phyloP scores from a whole-genome alignment of 495 filamentous ascomycete species.

The Aspergillus hancockii region DNA sequence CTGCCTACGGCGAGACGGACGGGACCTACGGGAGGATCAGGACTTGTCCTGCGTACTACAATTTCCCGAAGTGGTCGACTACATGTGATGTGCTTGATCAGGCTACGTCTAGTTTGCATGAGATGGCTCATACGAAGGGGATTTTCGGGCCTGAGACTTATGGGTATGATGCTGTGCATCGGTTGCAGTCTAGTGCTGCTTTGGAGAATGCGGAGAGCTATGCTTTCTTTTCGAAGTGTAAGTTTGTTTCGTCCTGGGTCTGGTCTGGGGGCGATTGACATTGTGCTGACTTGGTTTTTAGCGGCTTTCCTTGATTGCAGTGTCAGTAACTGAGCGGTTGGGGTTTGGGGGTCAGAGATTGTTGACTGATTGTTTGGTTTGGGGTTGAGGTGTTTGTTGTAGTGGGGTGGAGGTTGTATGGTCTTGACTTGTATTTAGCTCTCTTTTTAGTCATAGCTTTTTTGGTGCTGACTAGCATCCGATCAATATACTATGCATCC shows the following conservation, averaged over 20 bases:
- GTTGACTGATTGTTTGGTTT: neutral
- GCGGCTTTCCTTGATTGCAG: neutral
- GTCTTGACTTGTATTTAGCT: neutral
- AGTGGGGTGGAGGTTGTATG: neutral
- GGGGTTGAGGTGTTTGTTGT: neutral
- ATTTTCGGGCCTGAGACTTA: slow-evolving; percentile 11
- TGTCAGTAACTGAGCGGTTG: neutral
- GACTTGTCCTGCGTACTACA: slow-evolving; percentile 13
- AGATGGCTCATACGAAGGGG: slow-evolving; percentile 15
- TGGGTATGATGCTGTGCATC: slow-evolving; percentile 6
- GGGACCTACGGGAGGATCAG: slow-evolving; percentile 1
- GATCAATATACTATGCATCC: neutral
- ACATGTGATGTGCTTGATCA: slow-evolving; percentile 7
- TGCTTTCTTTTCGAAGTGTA: slow-evolving; percentile 15
- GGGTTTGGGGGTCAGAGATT: neutral
- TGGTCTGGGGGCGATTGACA: no score
- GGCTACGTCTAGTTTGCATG: slow-evolving; percentile 11
- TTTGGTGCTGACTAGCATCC: neutral
- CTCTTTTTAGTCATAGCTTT: neutral
- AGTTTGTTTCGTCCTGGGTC: neutral
- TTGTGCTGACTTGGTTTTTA: neutral
- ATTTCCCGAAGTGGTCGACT: neutral
- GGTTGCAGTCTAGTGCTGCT: neutral
- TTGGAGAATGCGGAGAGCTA: slow-evolving; percentile 15
- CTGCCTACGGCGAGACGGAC: slow-evolving; percentile 10